These are phyloP conservation scores for Bretziella fagacearum DNA, from an alignment of 2,329 filamentous ascomycete genomes.

Conservation along the genomic window DNA sequence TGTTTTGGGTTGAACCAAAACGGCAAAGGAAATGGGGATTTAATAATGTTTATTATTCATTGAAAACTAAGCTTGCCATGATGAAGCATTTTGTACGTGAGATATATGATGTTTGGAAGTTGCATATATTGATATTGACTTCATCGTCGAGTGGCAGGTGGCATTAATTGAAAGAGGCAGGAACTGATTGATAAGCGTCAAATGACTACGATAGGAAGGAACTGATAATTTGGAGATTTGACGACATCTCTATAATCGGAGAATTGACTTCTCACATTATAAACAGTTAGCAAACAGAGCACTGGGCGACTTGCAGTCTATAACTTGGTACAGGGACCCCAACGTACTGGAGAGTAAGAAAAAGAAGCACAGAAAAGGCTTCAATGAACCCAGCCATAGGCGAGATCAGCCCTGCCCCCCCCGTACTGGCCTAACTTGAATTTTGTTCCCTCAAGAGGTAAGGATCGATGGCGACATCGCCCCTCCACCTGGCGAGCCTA, in stretches of 20 bases:
- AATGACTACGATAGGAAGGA: background rate
- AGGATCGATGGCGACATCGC: slow-evolving; percentile 19
- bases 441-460: slow-evolving; percentile 1
- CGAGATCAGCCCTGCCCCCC: background rate
- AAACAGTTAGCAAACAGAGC: background rate
- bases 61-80: background rate
- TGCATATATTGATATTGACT: background rate
- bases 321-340: background rate
- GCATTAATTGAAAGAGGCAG: background rate
- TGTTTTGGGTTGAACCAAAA: background rate
- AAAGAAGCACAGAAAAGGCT: background rate
- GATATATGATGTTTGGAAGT: background rate
- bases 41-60: background rate
- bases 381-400: background rate
- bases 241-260: background rate
- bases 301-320: background rate
- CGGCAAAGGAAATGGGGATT: background rate
- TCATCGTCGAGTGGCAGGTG: background rate
- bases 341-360: background rate
- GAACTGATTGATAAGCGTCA: background rate
- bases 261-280: background rate
- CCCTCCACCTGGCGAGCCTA: slow-evolving; percentile 12
- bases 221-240: background rate
- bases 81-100: background rate
- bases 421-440: background rate